Evolutionary conservation across 768 basidiomycete species (phyloP).

Genomic region (Erythrobasidium yunnanense): DNA sequence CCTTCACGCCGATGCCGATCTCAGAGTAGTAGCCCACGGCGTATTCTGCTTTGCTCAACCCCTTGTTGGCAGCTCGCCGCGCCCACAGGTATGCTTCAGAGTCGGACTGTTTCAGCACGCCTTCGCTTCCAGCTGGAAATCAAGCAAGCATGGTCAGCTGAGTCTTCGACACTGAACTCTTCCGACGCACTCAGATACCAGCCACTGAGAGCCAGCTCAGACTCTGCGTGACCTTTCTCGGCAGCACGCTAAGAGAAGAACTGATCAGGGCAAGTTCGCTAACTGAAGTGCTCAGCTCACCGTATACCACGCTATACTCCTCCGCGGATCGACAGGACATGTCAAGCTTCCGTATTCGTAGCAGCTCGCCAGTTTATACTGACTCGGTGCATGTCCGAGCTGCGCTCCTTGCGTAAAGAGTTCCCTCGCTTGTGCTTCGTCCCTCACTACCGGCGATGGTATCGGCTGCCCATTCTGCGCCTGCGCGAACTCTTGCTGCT

Average conservation of each 20-base stretch:
- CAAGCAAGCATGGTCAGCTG: background rate
- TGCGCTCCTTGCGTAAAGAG: constrained; percentile 84
- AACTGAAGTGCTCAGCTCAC: constrained; percentile 38
- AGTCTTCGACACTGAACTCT: too few species aligned
- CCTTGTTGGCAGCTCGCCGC: constrained; percentile 87
- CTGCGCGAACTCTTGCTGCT: constrained; percentile 34
- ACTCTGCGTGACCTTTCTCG: constrained; percentile 87
- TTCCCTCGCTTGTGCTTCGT: constrained; percentile 69
- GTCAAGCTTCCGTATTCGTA: constrained; percentile 82
- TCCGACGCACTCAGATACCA: constrained; percentile 69
- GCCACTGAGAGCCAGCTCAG: constrained; percentile 87
- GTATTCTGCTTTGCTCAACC: constrained; percentile 91
- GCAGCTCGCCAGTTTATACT: constrained; percentile 89
- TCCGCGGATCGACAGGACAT: constrained; percentile 82
- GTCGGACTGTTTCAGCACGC: constrained; percentile 92
- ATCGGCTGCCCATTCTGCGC: constrained; percentile 34
- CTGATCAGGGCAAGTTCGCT: too few species aligned
- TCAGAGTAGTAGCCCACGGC: constrained; percentile 98
- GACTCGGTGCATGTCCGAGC: constrained; percentile 81
- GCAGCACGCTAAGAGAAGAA: constrained; percentile 53
- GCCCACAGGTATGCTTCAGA: constrained; percentile 99
- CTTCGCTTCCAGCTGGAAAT: constrained; percentile 16
- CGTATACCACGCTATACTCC: constrained; percentile 97
- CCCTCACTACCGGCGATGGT: constrained; percentile 60
- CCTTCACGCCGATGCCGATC: constrained; percentile 92